Evolutionary conservation across 306 rosid species (phyloP), one percentile per base, ranked within the genome.

Genomic region (Hippophae tibetana): DNA sequence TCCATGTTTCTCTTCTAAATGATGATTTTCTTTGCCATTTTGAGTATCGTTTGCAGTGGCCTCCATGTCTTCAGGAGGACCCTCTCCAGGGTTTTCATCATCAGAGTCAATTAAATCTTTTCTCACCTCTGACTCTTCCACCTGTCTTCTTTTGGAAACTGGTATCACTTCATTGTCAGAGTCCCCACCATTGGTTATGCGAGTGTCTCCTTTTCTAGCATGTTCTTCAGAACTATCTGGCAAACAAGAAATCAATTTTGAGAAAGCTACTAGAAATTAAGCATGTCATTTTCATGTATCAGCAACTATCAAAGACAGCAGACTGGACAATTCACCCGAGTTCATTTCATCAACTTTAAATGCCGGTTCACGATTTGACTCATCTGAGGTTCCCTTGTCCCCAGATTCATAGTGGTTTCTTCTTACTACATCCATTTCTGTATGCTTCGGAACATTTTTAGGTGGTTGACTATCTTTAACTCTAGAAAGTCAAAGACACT

Each of bases 201-300:
- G 78, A 42, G 64, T 73, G n/a, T 75, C 68, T 13, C 63, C 58
- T 52, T 70, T 78, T 70, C 68, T 81, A 67, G 75, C 64, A 51
- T 71, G 72, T 64, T 80, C 92, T 54, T 72, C 95, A 47, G 86
- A 82, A 75, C 77, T 82, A 72, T 72, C 95, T 76, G 70, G 62
- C 52, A 71, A 76, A 61, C 6, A 64, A 55, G 18, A 51, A 9
- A 64, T 7, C 7, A 61, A 58, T 45, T 42, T 8, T 44, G 57
- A 57, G 47, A 69, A n/a, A 31, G 38, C 47, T 67, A 42, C 38
- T 2, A 31, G 9, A 48, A 38, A 43, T 6, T 4, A 9, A 54
- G 56, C 23, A n/a, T 52, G 18, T 41, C 65, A 13, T n/a, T 44
- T 56, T 48, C 47, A 50, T 23, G 14, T 63, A 66, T 31, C 44